Percentiles rank a stretch among this genome's conserved stretches.
Conservation (phyloP, 2,329 filamentous ascomycete species). For the Sclerotinia subarctica region DNA sequence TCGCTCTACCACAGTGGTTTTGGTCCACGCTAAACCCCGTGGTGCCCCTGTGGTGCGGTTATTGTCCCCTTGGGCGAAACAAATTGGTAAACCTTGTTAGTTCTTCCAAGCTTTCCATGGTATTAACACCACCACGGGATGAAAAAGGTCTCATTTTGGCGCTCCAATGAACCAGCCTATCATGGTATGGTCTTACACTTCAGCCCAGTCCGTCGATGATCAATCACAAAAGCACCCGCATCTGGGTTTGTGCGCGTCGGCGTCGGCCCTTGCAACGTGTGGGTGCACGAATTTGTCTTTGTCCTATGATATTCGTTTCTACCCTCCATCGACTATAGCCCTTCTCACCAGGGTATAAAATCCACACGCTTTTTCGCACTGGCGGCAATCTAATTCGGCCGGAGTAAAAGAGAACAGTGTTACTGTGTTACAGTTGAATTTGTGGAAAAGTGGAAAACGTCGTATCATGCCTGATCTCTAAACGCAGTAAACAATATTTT, state of each 20-base stretch:
- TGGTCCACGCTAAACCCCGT: background rate
- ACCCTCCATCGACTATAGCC: background rate
- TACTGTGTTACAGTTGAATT: background rate
- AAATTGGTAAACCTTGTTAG: slow-evolving; percentile 7
- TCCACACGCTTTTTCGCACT: background rate
- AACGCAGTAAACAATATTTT: slow-evolving; percentile 5
- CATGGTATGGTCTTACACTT: slow-evolving; percentile 3
- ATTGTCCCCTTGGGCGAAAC: background rate
- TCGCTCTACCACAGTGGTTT: background rate
- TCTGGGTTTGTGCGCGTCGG: slow-evolving; percentile 5
- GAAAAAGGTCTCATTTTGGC: background rate
- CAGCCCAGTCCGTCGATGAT: slow-evolving; percentile 7
- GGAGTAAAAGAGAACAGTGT: slow-evolving; percentile 3
- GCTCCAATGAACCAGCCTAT: slow-evolving; percentile 8
- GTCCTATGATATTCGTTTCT: slow-evolving; percentile 12
- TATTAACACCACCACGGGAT: background rate
- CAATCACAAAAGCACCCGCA: background rate
- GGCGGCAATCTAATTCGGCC: slow-evolving; percentile 8
- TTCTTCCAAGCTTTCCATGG: slow-evolving; percentile 11
- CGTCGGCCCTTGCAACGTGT: background rate
- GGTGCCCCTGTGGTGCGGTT: slow-evolving; percentile 9
- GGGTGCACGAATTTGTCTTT: background rate
- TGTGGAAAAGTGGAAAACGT: slow-evolving; percentile 12
- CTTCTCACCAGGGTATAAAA: slow-evolving; percentile 4
- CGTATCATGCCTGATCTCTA: background rate